These are phyloP conservation scores for Boletus barrowsii DNA, from an alignment of 768 basidiomycete species.

Conservation along the genomic window DNA sequence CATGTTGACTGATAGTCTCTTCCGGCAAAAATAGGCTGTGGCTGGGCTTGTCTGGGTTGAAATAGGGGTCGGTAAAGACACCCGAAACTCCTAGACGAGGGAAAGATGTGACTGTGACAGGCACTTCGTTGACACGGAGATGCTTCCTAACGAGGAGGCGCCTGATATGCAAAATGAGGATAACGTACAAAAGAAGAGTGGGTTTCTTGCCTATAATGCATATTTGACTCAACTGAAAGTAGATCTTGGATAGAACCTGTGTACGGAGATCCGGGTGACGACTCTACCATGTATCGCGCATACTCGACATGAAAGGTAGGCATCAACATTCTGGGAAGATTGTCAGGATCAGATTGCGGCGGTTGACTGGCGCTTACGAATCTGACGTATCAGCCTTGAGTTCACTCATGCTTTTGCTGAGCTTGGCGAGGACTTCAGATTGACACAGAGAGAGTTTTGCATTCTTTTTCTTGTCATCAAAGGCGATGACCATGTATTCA, in stretches of 20 bases:
- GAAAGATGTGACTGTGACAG: conserved; percentile 90
- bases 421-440: too few relatives aligned
- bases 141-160: conserved; percentile 74
- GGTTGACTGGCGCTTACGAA: too few relatives aligned
- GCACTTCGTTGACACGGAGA: conserved; percentile 81
- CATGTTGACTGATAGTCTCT: conserved; percentile 94
- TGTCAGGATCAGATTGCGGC: too few relatives aligned
- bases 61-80: conserved; percentile 89
- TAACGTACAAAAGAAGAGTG: neutral
- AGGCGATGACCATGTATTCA: too few relatives aligned
- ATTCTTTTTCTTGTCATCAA: too few relatives aligned
- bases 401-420: too few relatives aligned
- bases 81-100: conserved; percentile 87
- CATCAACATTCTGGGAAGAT: too few relatives aligned
- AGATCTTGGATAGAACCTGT: conserved; percentile 33
- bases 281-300: too few relatives aligned
- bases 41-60: conserved; percentile 71
- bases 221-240: conserved; percentile 89
- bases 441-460: too few relatives aligned
- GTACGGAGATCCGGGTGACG: too few relatives aligned
- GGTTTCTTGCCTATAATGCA: conserved; percentile 74
- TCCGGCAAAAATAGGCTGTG: conserved; percentile 93
- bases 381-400: too few relatives aligned
- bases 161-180: conserved; percentile 38
- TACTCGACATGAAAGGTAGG: too few relatives aligned